phyloP scores from a whole-genome alignment of 2,329 filamentous ascomycete species.

The Neofusicoccum sp. region DNA sequence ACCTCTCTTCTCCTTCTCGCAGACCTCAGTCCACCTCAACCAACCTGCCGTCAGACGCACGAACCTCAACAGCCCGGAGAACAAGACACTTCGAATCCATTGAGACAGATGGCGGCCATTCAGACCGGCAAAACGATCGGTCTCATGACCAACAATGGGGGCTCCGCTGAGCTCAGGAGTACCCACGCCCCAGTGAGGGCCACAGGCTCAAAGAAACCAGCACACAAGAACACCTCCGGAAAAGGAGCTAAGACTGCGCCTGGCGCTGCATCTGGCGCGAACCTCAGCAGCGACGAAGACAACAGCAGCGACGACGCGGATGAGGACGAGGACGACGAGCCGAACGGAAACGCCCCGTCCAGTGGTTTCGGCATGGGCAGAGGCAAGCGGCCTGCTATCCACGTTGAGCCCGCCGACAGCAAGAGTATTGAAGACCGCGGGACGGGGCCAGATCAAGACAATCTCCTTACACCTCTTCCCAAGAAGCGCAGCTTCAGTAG shows the following conservation, averaged over 20 bases:
- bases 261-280: slow-evolving; percentile 16
- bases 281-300: slow-evolving; percentile 22
- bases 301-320: slow-evolving; percentile 30
- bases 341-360: slow-evolving; percentile 36
- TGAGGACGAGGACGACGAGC: slow-evolving; percentile 39
- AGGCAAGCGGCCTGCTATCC: slow-evolving; percentile 40
- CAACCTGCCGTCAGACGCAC: neutral
- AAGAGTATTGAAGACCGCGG: slow-evolving; percentile 33
- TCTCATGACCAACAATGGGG: slow-evolving; percentile 2
- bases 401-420: slow-evolving; percentile 34
- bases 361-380: slow-evolving; percentile 36
- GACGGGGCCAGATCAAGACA: slow-evolving; percentile 22
- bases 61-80: neutral
- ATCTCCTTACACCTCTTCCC: slow-evolving; percentile 30
- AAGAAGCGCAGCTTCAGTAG: slow-evolving; percentile 46
- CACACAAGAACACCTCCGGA: neutral
- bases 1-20: slow-evolving; percentile 5
- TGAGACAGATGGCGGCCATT: slow-evolving; percentile 11
- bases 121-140: neutral
- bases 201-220: neutral
- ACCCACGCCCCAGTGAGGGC: neutral
- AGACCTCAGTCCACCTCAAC: neutral
- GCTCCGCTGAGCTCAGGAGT: slow-evolving; percentile 3
- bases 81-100: neutral
- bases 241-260: neutral